These are phyloP conservation scores for Suhomyces anneliseae DNA, from an alignment of 1,139 yeast species.

Conservation along the genomic window DNA sequence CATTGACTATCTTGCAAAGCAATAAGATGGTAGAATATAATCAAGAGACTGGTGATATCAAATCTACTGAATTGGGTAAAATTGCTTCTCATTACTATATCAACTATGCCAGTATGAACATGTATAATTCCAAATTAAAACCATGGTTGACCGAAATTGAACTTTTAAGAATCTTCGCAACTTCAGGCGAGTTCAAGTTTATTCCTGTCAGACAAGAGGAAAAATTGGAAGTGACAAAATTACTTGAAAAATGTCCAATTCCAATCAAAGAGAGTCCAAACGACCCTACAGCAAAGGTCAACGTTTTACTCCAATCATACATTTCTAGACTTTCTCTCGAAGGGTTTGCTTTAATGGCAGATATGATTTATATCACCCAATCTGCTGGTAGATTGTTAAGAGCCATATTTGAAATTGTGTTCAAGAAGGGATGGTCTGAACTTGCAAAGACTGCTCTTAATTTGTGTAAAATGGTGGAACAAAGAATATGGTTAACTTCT, in stretches of 20 bases:
- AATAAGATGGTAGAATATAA: conserved; percentile 64
- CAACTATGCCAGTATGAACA: conserved; percentile 64
- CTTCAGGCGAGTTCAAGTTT: conserved; percentile 81
- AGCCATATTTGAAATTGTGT: conserved; percentile 79
- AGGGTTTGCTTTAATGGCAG: conserved; percentile 90
- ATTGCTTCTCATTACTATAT: conserved; percentile 90
- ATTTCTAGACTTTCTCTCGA: conserved; percentile 73
- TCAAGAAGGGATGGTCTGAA: conserved; percentile 71
- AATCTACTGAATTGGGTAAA: conserved; percentile 74
- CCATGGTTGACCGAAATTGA: conserved; percentile 74
- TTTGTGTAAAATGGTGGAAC: conserved; percentile 77
- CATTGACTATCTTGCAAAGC: conserved; percentile 56
- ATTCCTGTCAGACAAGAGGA: conserved; percentile 89
- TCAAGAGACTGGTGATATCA: conserved; percentile 39
- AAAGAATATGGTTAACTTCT: conserved; percentile 78
- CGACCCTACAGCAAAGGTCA: conserved; percentile 79
- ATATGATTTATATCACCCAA: conserved; percentile 90
- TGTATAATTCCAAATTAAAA: conserved; percentile 60
- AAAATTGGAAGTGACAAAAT: conserved; percentile 66
- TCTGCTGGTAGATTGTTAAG: conserved; percentile 88
- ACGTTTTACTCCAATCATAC: conserved; percentile 78
- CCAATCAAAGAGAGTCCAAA: conserved; percentile 75
- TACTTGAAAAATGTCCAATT: conserved; percentile 77
- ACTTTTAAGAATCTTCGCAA: conserved; percentile 70
- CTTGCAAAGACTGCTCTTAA: conserved; percentile 59